These are phyloP conservation scores for Cytospora schulzeri DNA, from an alignment of 2,329 filamentous ascomycete genomes.

Conservation along the genomic window DNA sequence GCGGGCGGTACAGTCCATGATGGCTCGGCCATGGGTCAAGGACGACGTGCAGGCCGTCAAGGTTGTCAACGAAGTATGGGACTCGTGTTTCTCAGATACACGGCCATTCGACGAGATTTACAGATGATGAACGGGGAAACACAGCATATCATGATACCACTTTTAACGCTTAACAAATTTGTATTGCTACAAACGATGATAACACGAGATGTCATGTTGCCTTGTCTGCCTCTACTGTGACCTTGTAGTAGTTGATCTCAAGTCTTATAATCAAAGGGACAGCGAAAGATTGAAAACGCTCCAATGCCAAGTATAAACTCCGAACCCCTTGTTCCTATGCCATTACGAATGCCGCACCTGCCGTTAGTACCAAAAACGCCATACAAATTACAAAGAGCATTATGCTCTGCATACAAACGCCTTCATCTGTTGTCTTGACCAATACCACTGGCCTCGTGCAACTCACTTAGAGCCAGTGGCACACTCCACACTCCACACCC, in stretches of 20 bases:
- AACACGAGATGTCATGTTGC: background rate
- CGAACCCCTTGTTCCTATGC: conserved; percentile 1
- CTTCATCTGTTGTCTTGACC: background rate
- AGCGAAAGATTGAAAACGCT: conserved; percentile 13
- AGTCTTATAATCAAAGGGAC: background rate
- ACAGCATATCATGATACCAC: conserved; percentile 27
- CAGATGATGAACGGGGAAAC: conserved; percentile 53
- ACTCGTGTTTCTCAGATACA: conserved; percentile 93
- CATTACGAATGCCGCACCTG: conserved; percentile 7
- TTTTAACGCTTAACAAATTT: conserved; percentile 23
- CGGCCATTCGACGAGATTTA: conserved; percentile 97
- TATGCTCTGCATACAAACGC: background rate
- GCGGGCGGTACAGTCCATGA: conserved; percentile 78
- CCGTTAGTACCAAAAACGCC: conserved; percentile 25
- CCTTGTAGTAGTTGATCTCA: background rate
- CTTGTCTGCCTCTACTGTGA: conserved; percentile 15
- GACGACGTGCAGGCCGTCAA: conserved; percentile 84
- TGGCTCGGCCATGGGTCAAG: conserved; percentile 76
- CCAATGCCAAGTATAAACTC: conserved; percentile 19
- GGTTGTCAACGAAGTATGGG: conserved; percentile 97
- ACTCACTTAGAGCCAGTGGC: background rate
- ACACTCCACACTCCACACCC: background rate
- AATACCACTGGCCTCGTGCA: background rate
- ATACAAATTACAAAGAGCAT: conserved; percentile 22
- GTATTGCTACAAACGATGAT: conserved; percentile 21